Conservation (phyloP, 257 asterid species). For the Fraxinus excelsior region DNA sequence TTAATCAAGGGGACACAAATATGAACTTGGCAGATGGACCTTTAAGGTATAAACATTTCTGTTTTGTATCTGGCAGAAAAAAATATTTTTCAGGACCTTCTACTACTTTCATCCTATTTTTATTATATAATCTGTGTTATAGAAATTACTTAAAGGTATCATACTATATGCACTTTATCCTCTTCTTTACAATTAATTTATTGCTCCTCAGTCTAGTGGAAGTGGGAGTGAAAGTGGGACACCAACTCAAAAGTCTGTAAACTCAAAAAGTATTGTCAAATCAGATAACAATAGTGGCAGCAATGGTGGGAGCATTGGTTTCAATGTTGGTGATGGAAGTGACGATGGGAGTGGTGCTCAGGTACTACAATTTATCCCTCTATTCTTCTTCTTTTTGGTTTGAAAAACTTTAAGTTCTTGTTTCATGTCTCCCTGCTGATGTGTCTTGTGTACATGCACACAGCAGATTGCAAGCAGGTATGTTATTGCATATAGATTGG, state of each 20-base stretch:
- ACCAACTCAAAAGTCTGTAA: slow-evolving; percentile 71
- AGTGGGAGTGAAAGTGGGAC: slow-evolving; percentile 92
- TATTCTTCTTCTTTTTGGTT: neutral
- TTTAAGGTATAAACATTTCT: neutral
- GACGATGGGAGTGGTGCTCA: slow-evolving; percentile 83
- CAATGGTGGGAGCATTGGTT: slow-evolving; percentile 53
- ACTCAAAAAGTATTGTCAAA: slow-evolving; percentile 53
- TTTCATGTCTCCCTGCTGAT: slow-evolving; percentile 1
- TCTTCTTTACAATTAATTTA: slow-evolving; percentile 11
- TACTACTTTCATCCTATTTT: neutral
- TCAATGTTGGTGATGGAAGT: slow-evolving; percentile 56
- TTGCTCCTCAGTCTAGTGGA: slow-evolving; percentile 80
- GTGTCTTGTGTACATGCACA: neutral
- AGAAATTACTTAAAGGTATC: slow-evolving; percentile 3
- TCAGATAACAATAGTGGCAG: slow-evolving; percentile 50
- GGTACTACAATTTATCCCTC: slow-evolving; percentile 39
- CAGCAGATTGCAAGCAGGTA: neutral
- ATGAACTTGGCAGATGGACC: neutral
- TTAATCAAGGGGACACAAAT: neutral
- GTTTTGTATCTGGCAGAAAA: neutral
- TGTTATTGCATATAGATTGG: neutral
- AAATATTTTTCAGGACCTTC: neutral
- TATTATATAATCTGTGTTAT: neutral
- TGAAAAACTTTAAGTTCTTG: neutral
- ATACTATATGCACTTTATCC: neutral